Percentiles rank a stretch among this genome's conserved stretches.
Conservation (phyloP, 2,329 filamentous ascomycete species). For the Chaetomium olivaceum region DNA sequence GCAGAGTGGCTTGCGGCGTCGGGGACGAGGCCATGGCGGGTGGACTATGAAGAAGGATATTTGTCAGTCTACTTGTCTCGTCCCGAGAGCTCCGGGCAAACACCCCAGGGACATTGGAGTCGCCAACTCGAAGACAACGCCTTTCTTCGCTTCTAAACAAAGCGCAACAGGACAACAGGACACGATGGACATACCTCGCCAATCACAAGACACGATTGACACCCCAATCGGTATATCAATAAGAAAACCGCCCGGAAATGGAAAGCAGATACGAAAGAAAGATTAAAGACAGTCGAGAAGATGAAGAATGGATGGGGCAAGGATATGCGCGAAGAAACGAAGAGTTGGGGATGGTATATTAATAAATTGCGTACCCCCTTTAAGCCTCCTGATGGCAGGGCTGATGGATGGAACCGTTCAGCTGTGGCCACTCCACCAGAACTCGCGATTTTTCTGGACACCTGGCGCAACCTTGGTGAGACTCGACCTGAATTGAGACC, state of each 20-base stretch:
- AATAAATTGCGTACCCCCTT: constrained; percentile 28
- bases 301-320: constrained; percentile 11
- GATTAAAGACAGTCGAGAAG: constrained; percentile 30
- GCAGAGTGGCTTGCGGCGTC: constrained; percentile 59
- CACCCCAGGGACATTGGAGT: neutral
- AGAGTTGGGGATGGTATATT: constrained; percentile 13
- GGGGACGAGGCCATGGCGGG: constrained; percentile 48
- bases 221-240: neutral
- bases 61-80: neutral
- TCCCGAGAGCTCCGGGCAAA: neutral
- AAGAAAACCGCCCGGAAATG: constrained; percentile 1
- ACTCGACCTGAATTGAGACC: neutral
- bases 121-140: neutral
- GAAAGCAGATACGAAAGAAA: constrained; percentile 21
- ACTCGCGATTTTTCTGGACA: constrained; percentile 24
- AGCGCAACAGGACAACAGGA: neutral
- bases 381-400: constrained; percentile 24
- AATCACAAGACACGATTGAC: neutral
- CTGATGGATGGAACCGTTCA: constrained; percentile 13
- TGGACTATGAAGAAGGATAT: neutral
- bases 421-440: constrained; percentile 5
- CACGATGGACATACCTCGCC: constrained; percentile 16
- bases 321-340: neutral
- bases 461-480: constrained; percentile 19
- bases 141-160: neutral